These are phyloP conservation scores for Osmanthus fragrans DNA, from an alignment of 257 asterid species.

Conservation along the genomic window DNA sequence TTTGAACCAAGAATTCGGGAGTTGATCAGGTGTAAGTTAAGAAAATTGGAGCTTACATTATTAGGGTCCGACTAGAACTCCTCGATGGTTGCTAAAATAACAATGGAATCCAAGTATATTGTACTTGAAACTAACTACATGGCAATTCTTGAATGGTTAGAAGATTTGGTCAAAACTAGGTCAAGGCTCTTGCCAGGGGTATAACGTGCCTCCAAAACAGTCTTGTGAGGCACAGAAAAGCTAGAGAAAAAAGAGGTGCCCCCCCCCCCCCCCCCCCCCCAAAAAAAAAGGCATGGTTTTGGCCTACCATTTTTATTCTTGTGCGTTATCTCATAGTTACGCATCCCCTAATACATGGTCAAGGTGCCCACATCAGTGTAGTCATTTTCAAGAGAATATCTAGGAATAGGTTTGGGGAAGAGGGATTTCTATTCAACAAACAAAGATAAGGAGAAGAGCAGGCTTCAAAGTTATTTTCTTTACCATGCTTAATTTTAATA, in stretches of 20 bases:
- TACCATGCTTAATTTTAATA: neutral
- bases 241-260: too few relatives aligned
- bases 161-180: neutral
- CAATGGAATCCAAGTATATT: neutral
- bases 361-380: neutral
- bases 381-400: neutral
- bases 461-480: neutral
- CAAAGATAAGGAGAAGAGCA: neutral
- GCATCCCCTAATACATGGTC: neutral
- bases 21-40: neutral
- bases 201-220: too few relatives aligned
- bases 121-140: neutral
- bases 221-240: too few relatives aligned
- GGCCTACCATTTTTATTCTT: neutral
- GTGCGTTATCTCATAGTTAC: neutral
- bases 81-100: neutral
- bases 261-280: too few relatives aligned
- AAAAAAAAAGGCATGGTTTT: neutral
- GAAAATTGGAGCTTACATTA: neutral
- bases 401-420: neutral
- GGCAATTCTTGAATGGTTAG: neutral
- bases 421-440: neutral
- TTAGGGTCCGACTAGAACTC: neutral
- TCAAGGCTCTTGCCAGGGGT: neutral
- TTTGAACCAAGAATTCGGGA: neutral